Base-by-base conservation (phyloP, 1,284 basidiomycete species). In the Trichosporon faecale region DNA sequence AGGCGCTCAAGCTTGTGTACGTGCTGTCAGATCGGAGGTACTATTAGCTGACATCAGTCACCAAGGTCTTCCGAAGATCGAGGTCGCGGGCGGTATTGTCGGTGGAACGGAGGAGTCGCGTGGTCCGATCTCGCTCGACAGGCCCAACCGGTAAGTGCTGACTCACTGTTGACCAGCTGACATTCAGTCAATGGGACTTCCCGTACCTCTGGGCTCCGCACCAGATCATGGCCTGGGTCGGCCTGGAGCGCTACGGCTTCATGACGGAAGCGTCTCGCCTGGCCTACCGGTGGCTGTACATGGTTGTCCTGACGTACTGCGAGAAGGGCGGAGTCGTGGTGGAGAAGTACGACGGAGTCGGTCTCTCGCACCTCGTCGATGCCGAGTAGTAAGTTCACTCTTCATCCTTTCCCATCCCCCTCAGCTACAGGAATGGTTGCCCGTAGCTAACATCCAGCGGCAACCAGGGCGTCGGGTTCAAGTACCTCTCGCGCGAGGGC, bases 341-440 rank as follows among this genome's bases (percentile, higher is more conserved):
- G 0, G 95, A 98, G 85, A 98, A 98, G 90, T 98, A 98, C 80
- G 95, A 99, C 78, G 96, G 95, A 0, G 96, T 98, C 76, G 92
- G 91, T 80, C 87, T 96, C 23, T 95, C 93, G 2, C 95, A 98
- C 84, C 87, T 98, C 71, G 95, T 99, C 4, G 95, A 96, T 79
- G 96, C 96, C 60, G 96, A 99, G 85, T 98, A 98, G 80, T 81
- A 66, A 77, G 80, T 74, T 14, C n/a, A n/a, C n/a, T n/a, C n/a
- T n/a, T n/a, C n/a, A n/a, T 11, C 18, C 64, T n/a, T 14, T 60
- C 21, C 12, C 31, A n/a, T 35, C 3, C 60, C 18, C 31, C 27
- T 6, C 61, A 29, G 61, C n/a, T 64, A 37, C 61, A 67, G 31
- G 33, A 63, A 29, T 11, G n/a, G 40, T 64, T 12, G 46, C 7